These are phyloP conservation scores for Botrytis pseudocinerea DNA, from an alignment of 2,329 filamentous ascomycete genomes.

Conservation along the genomic window DNA sequence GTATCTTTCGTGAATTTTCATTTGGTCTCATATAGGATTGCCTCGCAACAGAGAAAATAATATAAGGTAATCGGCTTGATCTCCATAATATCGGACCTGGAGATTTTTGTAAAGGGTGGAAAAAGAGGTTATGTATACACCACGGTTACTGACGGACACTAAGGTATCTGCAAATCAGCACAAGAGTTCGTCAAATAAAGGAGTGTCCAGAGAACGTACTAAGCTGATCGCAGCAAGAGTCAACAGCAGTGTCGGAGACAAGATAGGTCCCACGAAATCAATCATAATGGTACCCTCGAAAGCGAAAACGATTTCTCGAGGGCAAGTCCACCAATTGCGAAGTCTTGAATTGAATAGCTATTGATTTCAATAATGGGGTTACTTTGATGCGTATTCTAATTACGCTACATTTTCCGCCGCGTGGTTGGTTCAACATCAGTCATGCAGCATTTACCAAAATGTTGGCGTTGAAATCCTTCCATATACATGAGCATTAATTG, in stretches of 20 bases:
- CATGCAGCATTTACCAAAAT: neutral
- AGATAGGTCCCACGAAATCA: neutral
- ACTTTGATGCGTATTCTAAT: rapidly evolving
- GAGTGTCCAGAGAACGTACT: neutral
- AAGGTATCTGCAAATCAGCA: neutral
- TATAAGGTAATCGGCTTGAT: neutral
- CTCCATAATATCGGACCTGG: conserved; percentile 31
- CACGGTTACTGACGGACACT: conserved; percentile 45
- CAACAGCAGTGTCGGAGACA: neutral
- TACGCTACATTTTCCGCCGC: neutral
- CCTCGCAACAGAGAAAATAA: neutral
- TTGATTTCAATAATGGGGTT: neutral
- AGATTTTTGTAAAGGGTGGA: conserved; percentile 38
- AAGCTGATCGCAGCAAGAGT: neutral
- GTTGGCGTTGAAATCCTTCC: neutral
- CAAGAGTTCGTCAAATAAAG: rapidly evolving
- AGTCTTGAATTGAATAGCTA: neutral
- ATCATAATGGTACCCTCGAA: neutral
- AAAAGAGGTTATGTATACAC: conserved; percentile 56
- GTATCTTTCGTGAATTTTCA: neutral
- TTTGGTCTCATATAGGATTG: neutral
- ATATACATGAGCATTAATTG: neutral
- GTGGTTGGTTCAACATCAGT: neutral
- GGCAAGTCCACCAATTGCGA: neutral
- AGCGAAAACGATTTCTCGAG: no score